These are phyloP conservation scores for Trypanosoma vivax DNA, from an alignment of 208 protist genomes.

Conservation along the genomic window DNA sequence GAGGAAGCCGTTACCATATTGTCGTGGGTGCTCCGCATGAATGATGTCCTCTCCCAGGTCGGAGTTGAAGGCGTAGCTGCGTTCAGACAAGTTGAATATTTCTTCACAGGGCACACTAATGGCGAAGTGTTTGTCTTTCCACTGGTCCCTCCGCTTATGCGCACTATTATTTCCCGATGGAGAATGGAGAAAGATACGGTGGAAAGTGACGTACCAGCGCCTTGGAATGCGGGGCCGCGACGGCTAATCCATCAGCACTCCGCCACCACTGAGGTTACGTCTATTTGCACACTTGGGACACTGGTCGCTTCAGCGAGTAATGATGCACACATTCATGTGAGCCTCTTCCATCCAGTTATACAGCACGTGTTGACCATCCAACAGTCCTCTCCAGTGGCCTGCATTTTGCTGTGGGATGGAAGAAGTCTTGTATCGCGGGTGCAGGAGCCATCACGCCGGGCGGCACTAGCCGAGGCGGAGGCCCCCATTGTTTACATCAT, in stretches of 20 bases:
- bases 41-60: neutral
- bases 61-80: constrained; percentile 5
- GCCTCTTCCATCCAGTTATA: constrained; percentile 51
- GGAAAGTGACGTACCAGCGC: neutral
- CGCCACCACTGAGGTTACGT: constrained; percentile 39
- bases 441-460: constrained; percentile 2
- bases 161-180: neutral
- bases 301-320: constrained; percentile 40
- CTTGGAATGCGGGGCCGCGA: constrained; percentile 34
- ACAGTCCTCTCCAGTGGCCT: constrained; percentile 37
- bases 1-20: constrained; percentile 27
- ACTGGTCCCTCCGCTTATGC: constrained; percentile 49
- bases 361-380: constrained; percentile 28
- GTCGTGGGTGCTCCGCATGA: constrained; percentile 29
- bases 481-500: constrained; percentile 59
- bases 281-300: constrained; percentile 36
- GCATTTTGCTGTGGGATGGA: constrained; percentile 70
- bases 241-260: constrained; percentile 59
- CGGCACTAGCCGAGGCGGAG: constrained; percentile 21
- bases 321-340: constrained; percentile 45
- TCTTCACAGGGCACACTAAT: constrained; percentile 59
- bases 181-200: neutral
- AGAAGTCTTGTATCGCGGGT: constrained; percentile 18
- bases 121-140: constrained; percentile 53
- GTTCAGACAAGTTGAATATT: constrained; percentile 76